Base-by-base conservation (phyloP, 495 filamentous ascomycete species). In the Aspergillus steynii region DNA sequence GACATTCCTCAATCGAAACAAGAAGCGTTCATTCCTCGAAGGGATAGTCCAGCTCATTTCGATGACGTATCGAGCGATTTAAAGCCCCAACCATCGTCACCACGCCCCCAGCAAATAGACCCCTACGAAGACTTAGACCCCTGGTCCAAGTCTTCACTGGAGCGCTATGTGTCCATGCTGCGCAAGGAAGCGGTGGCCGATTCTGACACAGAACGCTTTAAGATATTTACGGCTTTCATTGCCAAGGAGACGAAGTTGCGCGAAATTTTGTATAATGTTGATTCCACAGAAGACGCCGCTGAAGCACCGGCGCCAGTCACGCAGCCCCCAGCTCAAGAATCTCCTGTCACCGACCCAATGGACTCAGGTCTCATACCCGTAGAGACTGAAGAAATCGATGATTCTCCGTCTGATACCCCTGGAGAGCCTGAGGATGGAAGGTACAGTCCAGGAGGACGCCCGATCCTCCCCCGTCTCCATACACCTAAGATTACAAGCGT, bases 141-240 rank as follows among this genome's bases (percentile, higher is more conserved):
- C 2, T 83, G 81, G 81, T 82, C 70, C 29, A 80, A 77, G 62
- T 81, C 82, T 9, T 84, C 82, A 50, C 60, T 84, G 37, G 74
- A 76, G 29, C 80, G 82, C 27, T 84, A 78, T 63, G 71, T 82
- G 20, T 74, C 80, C 8, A 83, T 83, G 80, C 63, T 84, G 27
- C 80, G 77, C 29, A 82, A 84, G 62, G 82, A 84, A 63, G 75
- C 77, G 26, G 74, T 77, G 28, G 80, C 79, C 10, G 75, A 80
- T 51, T 78, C 75, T 2, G 79, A 84, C 56, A 69, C 74, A 55
- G 81, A 84, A 50, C 77, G 81, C 32, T 76, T 76, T 57, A 78
- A 79, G 55, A 77, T 83, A 29, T 84, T 84, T 56, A 82, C 75
- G 3, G 72, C 76, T 8, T 84, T 84, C 55, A 76, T 76, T 46